phyloP scores from a whole-genome alignment of 805 yeast species.

The Sungouiozyma ichnusensis region DNA sequence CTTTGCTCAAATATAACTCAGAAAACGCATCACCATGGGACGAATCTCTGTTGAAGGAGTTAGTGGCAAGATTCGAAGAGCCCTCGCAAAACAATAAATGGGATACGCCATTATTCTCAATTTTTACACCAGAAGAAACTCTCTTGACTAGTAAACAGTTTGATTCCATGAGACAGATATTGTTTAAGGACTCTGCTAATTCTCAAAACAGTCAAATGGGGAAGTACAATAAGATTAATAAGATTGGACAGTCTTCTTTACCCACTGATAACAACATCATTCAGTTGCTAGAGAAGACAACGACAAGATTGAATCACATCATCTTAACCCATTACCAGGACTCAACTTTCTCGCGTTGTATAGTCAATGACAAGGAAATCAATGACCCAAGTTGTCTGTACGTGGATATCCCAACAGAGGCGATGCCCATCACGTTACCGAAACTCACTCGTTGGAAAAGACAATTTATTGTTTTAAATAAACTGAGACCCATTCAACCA shows the following conservation, averaged over 20 bases:
- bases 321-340: constrained; percentile 38
- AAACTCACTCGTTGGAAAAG: constrained; percentile 78
- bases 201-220: neutral
- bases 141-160: neutral
- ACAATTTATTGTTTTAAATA: constrained; percentile 70
- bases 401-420: constrained; percentile 51
- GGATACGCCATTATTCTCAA: constrained; percentile 85
- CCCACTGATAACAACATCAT: constrained; percentile 27
- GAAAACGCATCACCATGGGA: constrained; percentile 42
- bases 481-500: constrained; percentile 62
- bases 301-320: constrained; percentile 53
- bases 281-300: constrained; percentile 64
- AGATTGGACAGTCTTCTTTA: neutral
- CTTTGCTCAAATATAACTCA: constrained; percentile 54
- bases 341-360: constrained; percentile 29
- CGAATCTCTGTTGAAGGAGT: constrained; percentile 48
- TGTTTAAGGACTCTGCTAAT: neutral
- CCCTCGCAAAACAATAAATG: constrained; percentile 79
- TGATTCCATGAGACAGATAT: neutral
- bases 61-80: constrained; percentile 84
- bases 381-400: constrained; percentile 31
- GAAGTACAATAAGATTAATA: neutral
- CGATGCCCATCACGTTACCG: constrained; percentile 41
- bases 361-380: constrained; percentile 32
- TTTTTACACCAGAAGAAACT: constrained; percentile 32